These are phyloP conservation scores for Fusarium austroafricanum DNA, from an alignment of 2,329 filamentous ascomycete species.

Conservation along the genomic window DNA sequence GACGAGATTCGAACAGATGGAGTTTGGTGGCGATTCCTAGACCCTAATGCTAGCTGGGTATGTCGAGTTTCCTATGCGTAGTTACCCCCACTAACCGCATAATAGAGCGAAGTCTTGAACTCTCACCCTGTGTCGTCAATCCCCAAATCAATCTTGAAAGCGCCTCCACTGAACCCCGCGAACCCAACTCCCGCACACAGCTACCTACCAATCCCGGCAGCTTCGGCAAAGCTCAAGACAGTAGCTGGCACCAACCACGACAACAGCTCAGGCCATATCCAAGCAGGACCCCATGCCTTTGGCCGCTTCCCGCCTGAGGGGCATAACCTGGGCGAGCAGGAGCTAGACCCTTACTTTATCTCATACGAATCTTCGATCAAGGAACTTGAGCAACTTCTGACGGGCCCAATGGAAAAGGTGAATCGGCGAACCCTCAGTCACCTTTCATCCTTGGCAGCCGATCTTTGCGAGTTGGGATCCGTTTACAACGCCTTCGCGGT, in stretches of 20 bases:
- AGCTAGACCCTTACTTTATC: slow-evolving; percentile 95
- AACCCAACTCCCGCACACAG: slow-evolving; percentile 88
- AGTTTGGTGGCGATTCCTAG: slow-evolving; percentile 97
- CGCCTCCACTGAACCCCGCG: slow-evolving; percentile 94
- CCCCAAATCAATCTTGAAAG: slow-evolving; percentile 93
- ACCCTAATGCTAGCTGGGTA: slow-evolving; percentile 99
- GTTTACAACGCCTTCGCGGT: slow-evolving; percentile 96
- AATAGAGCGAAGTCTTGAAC: slow-evolving; percentile 90
- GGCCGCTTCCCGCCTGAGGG: slow-evolving; percentile 85
- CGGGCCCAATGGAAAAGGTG: slow-evolving; percentile 95
- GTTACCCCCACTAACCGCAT: slow-evolving; percentile 32
- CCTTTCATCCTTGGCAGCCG: slow-evolving; percentile 82
- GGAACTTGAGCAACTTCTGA: slow-evolving; percentile 87
- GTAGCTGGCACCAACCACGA: slow-evolving; percentile 53
- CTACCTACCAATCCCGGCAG: slow-evolving; percentile 86
- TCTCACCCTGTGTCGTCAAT: slow-evolving; percentile 91
- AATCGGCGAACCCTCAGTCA: slow-evolving; percentile 91
- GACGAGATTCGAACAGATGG: slow-evolving; percentile 91
- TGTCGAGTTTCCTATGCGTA: slow-evolving; percentile 28
- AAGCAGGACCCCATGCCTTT: slow-evolving; percentile 68
- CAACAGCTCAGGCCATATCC: slow-evolving; percentile 52
- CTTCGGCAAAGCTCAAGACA: slow-evolving; percentile 86
- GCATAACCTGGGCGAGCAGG: slow-evolving; percentile 82
- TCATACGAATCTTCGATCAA: slow-evolving; percentile 93
- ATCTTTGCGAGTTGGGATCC: slow-evolving; percentile 93